Base-by-base conservation (phyloP, 2,329 filamentous ascomycete genomes). In the Stagonosporopsis cucurbitacearum region DNA sequence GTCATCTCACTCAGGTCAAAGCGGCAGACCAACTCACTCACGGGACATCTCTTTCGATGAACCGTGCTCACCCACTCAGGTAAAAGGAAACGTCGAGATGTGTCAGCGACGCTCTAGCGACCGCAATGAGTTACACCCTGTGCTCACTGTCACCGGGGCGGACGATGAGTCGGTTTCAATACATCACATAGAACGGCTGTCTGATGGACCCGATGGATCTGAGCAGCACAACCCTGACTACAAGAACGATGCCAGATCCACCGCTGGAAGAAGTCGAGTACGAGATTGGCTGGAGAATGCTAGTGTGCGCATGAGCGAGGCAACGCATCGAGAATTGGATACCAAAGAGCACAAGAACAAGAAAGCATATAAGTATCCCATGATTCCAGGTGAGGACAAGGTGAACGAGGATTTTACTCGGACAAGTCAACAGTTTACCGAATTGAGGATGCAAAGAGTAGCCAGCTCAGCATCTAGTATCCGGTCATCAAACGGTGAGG, bases 351-450 rank as follows among this genome's bases (percentile, higher is more conserved):
- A 84, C 62, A 78, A 77, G 43, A 71, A 70, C 4, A 78, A 81
- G 17, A 74, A 73, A 39, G 80, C 81, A 3, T 67, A 71, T n/a
- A 75, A 78, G n/a, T 88, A 81, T 43, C 85, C 85, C 0, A 78
- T 81, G 50, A 75, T 85, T 0, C 85, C 85, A 0, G 85, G 83
- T 2, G 84, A 87, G 59, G 63, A 58, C 1, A 57, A 71, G 2
- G 77, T 82, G 26, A 85, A 85, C 42, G 65, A 61, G 0, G 62
- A 67, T 0, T 64, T 85, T 1, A 47, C 57, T 17, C 60, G 72
- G 3, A 78, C 81, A 23, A 75, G 72, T 41, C 12, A 70, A 76
- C 26, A 63, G 67, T 4, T 85, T 4, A 45, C 42, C 17, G 42
- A 80, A 53, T 79, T 78, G 35, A 66, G 57, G 13, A 67, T 43